Evolutionary conservation across 169 alveolate genomes (phyloP), one percentile per base, ranked within the genome.

Genomic region (Plasmodium yoelii): DNA sequence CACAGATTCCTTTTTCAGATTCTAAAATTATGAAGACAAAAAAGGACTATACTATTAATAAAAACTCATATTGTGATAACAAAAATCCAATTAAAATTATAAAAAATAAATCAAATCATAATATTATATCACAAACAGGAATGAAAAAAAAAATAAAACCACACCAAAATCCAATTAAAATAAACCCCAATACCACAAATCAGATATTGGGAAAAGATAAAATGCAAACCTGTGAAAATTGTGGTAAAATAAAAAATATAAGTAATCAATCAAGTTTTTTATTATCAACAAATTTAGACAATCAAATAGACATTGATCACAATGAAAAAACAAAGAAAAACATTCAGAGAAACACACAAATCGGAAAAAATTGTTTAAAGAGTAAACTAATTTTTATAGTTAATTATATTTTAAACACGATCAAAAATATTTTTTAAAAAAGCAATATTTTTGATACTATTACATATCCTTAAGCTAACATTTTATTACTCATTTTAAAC

Each of bases 321-420:
- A 47, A 59, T 55, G 67, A 49, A 65, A 64, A 34, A 34, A 19
- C 39, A 10, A 22, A 65, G 44, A 51, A 51, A 2, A 19, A 51
- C 42, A 51, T 65, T 53, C 53, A 18, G 28, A 53, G 71, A n/a
- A 49, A 26, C 59, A n/a, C 75, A 24, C 47, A 80, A 64, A 65
- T 24, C 5, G 15, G 19, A 26, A 49, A 24, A 12, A 46, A 18
- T 9, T 28, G 53, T 57, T 59, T 80, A 18, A 80, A 80, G 46
- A 59, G 47, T 12, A 80, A 56, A 80, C n/a, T 80, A 34, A 80
- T 65, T 64, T 56, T 59, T n/a, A n/a, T 64, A 59, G 64, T 80
- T 80, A 80, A 65, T 42, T 80, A 80, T 57, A 63, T 80, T 56
- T 75, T 80, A 42, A 65, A 80, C 24, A 46, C 60, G 22, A 64